Evolutionary conservation across 2,329 filamentous ascomycete species (phyloP), one percentile per base, ranked within the genome.

Genomic region (Alternaria sp.): DNA sequence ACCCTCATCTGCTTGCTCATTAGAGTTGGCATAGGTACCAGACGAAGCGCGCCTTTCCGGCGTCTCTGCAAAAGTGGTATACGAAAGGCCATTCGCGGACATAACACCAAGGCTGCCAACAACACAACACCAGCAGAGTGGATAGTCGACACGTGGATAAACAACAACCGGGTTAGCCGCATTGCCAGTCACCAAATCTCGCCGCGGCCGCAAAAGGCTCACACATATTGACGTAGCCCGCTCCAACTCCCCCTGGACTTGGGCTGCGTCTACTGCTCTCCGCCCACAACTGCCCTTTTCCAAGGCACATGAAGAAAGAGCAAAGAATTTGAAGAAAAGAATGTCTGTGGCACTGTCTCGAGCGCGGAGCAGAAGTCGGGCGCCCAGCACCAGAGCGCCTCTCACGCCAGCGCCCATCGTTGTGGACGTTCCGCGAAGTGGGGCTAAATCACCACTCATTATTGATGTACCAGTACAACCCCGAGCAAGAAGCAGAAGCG

Each of bases 331-430:
- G 57, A 51, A 31, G 57, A 61, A 34, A 54, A 63, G 60, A 9
- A 72, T 72, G 70, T 72, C 70, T 24, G 58, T 68, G n/a, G 70
- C 71, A 56, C 62, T 63, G 10, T 72, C 71, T 17, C 62, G 68
- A 51, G 68, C 70, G 39, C 58, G 71, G 51, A 75, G 72, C 55
- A 64, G 60, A 53, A 75, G 72, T 50, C 62, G 71, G 39, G 72
- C 70, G 45, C 72, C 72, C 37, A 74, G 72, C 51, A 71, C 65
- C 34, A 60, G 64, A 49, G 64, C 65, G 26, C 61, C 61, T 33
- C n/a, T 61, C n/a, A 64, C 57, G 7, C 56, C 65, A 40, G 63
- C 60, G 8, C 71, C 72, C 26, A 68, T 73, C 28, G 67, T 71
- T 17, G 61, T 73, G 5, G 68, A 70, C 39, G 58, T 62, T 17